Evolutionary conservation across 2,329 filamentous ascomycete genomes (phyloP), one percentile per base, ranked within the genome.

Genomic region (Trichophyton schoenleinii): DNA sequence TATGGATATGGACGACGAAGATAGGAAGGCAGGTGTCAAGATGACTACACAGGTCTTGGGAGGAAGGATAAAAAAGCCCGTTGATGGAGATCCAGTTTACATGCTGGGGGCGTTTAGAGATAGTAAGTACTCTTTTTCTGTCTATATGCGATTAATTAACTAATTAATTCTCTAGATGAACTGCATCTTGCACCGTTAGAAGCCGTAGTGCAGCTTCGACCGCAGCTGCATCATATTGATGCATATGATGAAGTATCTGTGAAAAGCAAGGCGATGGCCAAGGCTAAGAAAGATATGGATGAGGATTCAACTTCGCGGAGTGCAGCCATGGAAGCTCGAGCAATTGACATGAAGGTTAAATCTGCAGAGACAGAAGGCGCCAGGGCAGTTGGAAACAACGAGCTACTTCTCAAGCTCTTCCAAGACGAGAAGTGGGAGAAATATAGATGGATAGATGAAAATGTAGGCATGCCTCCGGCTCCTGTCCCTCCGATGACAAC

Each of bases 61-160:
- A 53, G 94, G 94, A 0, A 86, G 92, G 72, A 86, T 89, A 64
- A 80, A 86, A 11, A 81, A 84, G 46, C 78, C 84, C 2, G 84
- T 86, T 65, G 83, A 87, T 65, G 87, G 87, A 22, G 87, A 89
- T 66, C 83, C 84, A 7, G 77, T 80, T 66, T 95, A 95, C 76
- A 95, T 96, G 85, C 81, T 96, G 58, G 94, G 90, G 31, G 87
- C 91, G n/a, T 96, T 97, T 71, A 83, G 87, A 70, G 87, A 87
- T 59, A 83, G 89, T 92, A 74, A 67, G 84, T 22, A 18, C 62
- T 57, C 9, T 18, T 22, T n/a, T 59, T 31, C 42, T 22, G 58
- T 61, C 49, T 59, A 22, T 64, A 67, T 60, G 66, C 38, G 13
- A 5, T 9, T 9, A 13, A 2, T 11, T 31, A 22, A 31, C n/a